phyloP scores from a whole-genome alignment of 2,329 filamentous ascomycete genomes.

The Xylariaceae sp. region DNA sequence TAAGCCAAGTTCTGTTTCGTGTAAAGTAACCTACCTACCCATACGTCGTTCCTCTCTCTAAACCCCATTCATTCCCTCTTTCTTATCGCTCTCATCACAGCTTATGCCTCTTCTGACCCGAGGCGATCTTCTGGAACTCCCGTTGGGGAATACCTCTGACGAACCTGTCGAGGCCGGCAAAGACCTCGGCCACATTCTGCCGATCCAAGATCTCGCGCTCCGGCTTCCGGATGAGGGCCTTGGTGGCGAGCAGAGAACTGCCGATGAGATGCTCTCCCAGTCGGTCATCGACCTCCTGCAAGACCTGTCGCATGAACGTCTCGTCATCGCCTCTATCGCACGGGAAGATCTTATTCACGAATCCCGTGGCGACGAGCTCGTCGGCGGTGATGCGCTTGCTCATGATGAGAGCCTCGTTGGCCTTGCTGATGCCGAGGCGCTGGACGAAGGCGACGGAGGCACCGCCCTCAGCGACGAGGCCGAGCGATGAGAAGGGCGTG shows the following conservation, averaged over 20 bases:
- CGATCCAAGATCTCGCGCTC: constrained; percentile 66
- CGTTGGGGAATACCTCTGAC: constrained; percentile 73
- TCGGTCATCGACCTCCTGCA: constrained; percentile 73
- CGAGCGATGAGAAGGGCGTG: constrained; percentile 85
- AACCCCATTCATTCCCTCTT: neutral
- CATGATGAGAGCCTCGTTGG: constrained; percentile 92
- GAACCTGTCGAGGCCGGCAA: constrained; percentile 78
- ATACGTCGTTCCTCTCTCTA: neutral
- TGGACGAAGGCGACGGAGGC: constrained; percentile 73
- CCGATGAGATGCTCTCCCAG: constrained; percentile 75
- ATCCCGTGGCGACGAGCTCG: constrained; percentile 71
- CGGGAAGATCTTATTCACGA: constrained; percentile 77
- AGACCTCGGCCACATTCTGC: constrained; percentile 78
- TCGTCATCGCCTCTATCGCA: constrained; percentile 55
- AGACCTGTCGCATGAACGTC: constrained; percentile 64
- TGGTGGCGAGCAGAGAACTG: constrained; percentile 76
- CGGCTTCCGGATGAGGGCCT: constrained; percentile 71
- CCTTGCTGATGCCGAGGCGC: constrained; percentile 71
- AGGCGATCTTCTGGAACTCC: constrained; percentile 80
- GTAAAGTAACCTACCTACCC: neutral
- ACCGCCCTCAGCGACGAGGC: constrained; percentile 84
- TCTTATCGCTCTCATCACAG: constrained; percentile 36
- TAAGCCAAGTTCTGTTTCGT: neutral
- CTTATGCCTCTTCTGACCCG: constrained; percentile 91
- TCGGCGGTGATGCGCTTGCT: constrained; percentile 67